Base-by-base conservation (phyloP, 495 filamentous ascomycete species). In the Neurospora cerealis region DNA sequence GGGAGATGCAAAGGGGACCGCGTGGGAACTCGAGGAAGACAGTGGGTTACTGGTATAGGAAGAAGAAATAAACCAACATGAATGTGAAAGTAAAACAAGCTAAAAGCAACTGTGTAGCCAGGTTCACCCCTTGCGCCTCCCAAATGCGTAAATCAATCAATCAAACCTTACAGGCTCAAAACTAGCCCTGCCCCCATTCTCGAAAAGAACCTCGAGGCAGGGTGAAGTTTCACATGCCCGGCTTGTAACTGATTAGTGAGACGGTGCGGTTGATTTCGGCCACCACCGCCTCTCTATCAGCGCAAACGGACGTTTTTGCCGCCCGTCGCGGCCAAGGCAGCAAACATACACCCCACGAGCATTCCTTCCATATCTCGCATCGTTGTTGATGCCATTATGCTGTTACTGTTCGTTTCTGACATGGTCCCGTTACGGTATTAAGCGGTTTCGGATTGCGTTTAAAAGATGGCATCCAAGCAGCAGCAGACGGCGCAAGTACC, bases 381-480 rank as follows among this genome's bases (percentile, higher is more conserved):
- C 40, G 21, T 21, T 66, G 17, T 39, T 21, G 71, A 37, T 37
- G 36, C 15, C n/a, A 38, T 66, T 42, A 15, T 28, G 19, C 1
- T 41, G 70, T 46, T 72, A 39, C 24, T 39, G 4, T 74, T 48
- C 73, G 24, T 71, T 36, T 44, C 72, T 34, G 41, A 36, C 66
- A 41, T 39, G 40, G 5, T 34, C 28, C 54, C 42, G 44, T 66
- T 34, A 15, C 40, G 37, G 40, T 39, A 8, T 60, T 69, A 66
- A 34, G 13, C 54, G 54, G 3, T 62, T 62, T 15, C 48, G 54
- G 6, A 62, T 17, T 13, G 46, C 5, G 48, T 62, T 78, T 84
- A 86, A 71, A 85, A 86, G 41, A 87, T 70, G 24, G 80, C 79
- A 34, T 87, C 85, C 71, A 87, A 74, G 74, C 85, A 87, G 79